Conservation (phyloP, 805 yeast species). For the Komagataella phaffii region DNA sequence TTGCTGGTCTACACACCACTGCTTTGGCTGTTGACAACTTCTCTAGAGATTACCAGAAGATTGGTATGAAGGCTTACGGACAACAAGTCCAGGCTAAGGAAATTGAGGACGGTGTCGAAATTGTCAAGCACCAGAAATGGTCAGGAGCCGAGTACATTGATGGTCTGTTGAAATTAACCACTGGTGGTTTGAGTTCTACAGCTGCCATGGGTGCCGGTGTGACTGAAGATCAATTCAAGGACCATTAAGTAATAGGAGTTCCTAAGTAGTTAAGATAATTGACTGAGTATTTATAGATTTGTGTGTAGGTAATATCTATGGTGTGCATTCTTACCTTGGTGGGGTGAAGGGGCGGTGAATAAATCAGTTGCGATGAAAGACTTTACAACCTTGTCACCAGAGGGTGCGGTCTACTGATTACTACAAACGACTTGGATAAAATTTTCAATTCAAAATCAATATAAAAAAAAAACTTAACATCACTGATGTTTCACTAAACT, state of each 20-base stretch:
- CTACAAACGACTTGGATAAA: background rate
- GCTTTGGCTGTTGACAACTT: slow-evolving; percentile 86
- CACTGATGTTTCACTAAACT: background rate
- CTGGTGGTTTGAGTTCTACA: slow-evolving; percentile 90
- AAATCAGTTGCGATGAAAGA: background rate
- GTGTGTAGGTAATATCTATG: background rate
- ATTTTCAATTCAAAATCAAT: background rate
- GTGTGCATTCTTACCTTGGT: background rate
- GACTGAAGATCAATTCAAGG: slow-evolving; percentile 88
- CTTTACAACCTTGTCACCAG: too few species aligned
- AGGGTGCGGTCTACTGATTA: background rate
- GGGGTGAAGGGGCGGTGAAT: too few species aligned
- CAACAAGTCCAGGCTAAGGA: slow-evolving; percentile 76
- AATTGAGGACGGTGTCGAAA: slow-evolving; percentile 82
- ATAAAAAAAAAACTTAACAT: background rate
- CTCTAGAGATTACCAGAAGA: slow-evolving; percentile 59
- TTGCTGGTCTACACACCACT: slow-evolving; percentile 93
- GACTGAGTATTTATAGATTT: background rate
- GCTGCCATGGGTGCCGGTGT: slow-evolving; percentile 99
- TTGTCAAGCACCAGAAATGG: slow-evolving; percentile 97
- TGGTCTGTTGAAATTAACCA: slow-evolving; percentile 73
- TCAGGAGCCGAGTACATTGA: slow-evolving; percentile 97
- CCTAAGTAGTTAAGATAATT: background rate
- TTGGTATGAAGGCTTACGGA: slow-evolving; percentile 95
- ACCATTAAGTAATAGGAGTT: background rate